Evolutionary conservation across 73 alveolate genomes (phyloP).

Genomic region (Paraurostyla sp.): DNA sequence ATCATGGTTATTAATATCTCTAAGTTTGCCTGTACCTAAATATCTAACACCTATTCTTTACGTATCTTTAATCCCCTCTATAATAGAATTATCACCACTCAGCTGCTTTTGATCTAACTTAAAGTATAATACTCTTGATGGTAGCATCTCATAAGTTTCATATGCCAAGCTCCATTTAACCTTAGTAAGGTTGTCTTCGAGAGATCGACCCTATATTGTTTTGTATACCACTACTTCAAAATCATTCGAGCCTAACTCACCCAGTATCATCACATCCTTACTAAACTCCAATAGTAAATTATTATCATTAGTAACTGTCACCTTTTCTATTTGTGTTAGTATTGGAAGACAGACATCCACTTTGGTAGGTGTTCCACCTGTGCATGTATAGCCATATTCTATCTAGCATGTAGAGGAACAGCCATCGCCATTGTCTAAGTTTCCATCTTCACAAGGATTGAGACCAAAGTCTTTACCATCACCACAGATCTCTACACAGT

Average conservation of each 20-base stretch:
- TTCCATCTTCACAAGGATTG: slow-evolving; percentile 80
- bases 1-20: slow-evolving; percentile 42
- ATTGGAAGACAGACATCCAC: slow-evolving; percentile 54
- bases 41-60: slow-evolving; percentile 21
- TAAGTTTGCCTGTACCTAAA: slow-evolving; percentile 26
- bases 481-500: slow-evolving; percentile 63
- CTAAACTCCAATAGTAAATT: neutral
- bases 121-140: slow-evolving; percentile 3
- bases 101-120: neutral
- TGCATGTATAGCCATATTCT: slow-evolving; percentile 76
- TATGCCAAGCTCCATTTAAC: slow-evolving; percentile 35
- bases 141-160: slow-evolving; percentile 1
- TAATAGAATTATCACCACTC: neutral
- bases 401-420: slow-evolving; percentile 64
- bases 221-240: slow-evolving; percentile 2
- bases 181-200: neutral
- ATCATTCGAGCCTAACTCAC: slow-evolving; percentile 39
- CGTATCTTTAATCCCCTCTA: slow-evolving; percentile 7
- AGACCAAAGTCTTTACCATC: slow-evolving; percentile 49
- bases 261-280: slow-evolving; percentile 35
- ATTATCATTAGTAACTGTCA: neutral
- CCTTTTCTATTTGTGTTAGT: neutral
- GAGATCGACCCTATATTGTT: neutral
- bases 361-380: slow-evolving; percentile 27
- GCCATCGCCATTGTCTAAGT: slow-evolving; percentile 75